These are phyloP conservation scores for Pichia sp. DNA, from an alignment of 1,139 yeast genomes.

Conservation along the genomic window DNA sequence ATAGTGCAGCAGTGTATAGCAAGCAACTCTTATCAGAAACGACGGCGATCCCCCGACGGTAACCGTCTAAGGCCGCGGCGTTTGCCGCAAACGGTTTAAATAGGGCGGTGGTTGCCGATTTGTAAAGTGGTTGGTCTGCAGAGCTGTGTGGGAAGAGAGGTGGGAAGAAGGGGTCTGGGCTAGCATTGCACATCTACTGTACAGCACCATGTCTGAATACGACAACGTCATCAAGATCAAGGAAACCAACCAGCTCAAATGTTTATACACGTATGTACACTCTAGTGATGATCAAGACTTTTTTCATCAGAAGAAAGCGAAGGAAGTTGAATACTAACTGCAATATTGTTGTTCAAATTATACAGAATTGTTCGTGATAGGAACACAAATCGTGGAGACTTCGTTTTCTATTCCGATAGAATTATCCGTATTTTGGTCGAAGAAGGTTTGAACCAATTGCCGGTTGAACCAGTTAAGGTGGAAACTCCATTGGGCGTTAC, in stretches of 20 bases:
- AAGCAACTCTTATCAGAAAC: too few relatives aligned
- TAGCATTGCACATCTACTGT: too few relatives aligned
- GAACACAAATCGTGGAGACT: constrained; percentile 77
- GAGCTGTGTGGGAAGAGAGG: too few relatives aligned
- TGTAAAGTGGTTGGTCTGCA: too few relatives aligned
- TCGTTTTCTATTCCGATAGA: constrained; percentile 90
- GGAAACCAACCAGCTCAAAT: constrained; percentile 83
- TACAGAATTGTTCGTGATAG: constrained; percentile 72
- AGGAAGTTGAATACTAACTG: constrained; percentile 3
- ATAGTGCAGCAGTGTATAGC: too few relatives aligned
- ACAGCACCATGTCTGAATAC: constrained; percentile 21
- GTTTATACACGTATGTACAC: constrained; percentile 61
- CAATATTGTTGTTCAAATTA: background rate
- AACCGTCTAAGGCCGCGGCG: too few relatives aligned
- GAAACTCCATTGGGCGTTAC: constrained; percentile 71
- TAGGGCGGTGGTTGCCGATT: too few relatives aligned
- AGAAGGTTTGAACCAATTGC: constrained; percentile 88
- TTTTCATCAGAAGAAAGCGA: too few relatives aligned
- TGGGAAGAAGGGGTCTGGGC: too few relatives aligned
- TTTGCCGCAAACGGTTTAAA: too few relatives aligned
- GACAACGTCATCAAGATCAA: constrained; percentile 65
- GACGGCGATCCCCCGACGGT: too few relatives aligned
- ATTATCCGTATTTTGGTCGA: constrained; percentile 89
- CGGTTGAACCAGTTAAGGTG: constrained; percentile 63
- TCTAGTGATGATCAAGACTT: too few relatives aligned